Percentiles rank a stretch among this genome's conserved stretches.
Evolutionary conservation across 768 basidiomycete species (phyloP).

Genomic region (Suillus sp.): DNA sequence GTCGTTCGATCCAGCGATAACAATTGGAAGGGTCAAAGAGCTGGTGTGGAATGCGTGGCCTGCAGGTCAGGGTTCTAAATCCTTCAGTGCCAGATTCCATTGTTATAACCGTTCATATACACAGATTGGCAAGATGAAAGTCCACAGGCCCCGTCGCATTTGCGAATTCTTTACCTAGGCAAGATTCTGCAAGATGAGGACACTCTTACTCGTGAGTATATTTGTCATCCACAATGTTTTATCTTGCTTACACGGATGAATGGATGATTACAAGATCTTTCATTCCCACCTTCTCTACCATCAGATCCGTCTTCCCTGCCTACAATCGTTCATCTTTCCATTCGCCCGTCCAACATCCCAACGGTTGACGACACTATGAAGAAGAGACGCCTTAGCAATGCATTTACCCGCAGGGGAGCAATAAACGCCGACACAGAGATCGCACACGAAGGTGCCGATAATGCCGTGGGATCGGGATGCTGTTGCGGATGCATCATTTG

Average conservation of each 20-base stretch:
- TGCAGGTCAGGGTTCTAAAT: slow-evolving; percentile 45
- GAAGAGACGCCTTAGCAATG: slow-evolving; percentile 43
- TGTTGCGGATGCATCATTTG: slow-evolving; percentile 44
- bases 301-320: slow-evolving; percentile 39
- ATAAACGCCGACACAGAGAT: slow-evolving; percentile 15
- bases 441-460: slow-evolving; percentile 19
- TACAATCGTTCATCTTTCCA: slow-evolving; percentile 77
- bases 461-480: slow-evolving; percentile 33
- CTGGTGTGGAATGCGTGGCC: slow-evolving; percentile 86
- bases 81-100: too few relatives aligned
- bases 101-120: background rate
- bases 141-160: slow-evolving; percentile 75
- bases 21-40: slow-evolving; percentile 79
- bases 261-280: slow-evolving; percentile 23
- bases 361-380: slow-evolving; percentile 53
- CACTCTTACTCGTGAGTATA: slow-evolving; percentile 59
- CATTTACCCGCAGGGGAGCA: slow-evolving; percentile 27
- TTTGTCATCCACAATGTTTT: background rate
- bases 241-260: background rate
- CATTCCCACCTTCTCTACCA: slow-evolving; percentile 32
- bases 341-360: slow-evolving; percentile 58
- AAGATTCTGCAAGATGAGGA: slow-evolving; percentile 86
- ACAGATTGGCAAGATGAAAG: slow-evolving; percentile 79
- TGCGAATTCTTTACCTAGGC: slow-evolving; percentile 75
- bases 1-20: slow-evolving; percentile 74